These are phyloP conservation scores for Lodderomyces margitis DNA, from an alignment of 1,139 yeast genomes.

Conservation along the genomic window DNA sequence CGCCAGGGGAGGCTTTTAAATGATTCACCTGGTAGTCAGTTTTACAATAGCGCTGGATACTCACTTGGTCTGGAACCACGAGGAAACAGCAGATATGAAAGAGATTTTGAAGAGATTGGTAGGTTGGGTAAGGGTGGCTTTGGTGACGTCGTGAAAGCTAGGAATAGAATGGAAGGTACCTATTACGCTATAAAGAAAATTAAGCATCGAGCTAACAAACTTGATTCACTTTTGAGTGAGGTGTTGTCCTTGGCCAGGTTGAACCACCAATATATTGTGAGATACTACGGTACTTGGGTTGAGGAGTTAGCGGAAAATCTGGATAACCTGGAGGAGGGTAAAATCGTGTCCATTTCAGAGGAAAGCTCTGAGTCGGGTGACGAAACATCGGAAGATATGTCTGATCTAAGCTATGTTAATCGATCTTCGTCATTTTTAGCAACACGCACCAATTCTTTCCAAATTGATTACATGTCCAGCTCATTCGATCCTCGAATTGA, in stretches of 20 bases:
- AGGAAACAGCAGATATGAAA: conserved; percentile 31
- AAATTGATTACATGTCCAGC: conserved; percentile 64
- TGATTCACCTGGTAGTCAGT: not conserved
- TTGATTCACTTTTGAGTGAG: conserved; percentile 81
- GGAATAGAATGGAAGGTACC: conserved; percentile 90
- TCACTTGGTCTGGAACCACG: conserved; percentile 2
- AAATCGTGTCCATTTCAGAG: not conserved
- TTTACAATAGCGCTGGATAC: not conserved
- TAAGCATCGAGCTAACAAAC: conserved; percentile 73
- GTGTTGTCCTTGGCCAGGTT: conserved; percentile 88
- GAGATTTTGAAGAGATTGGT: conserved; percentile 92
- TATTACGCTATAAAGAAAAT: conserved; percentile 93
- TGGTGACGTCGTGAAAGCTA: conserved; percentile 95
- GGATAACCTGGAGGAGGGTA: not conserved
- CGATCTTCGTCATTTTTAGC: conserved; percentile 32
- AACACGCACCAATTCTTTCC: conserved; percentile 38
- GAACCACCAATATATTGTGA: conserved; percentile 91
- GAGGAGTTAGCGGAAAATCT: conserved; percentile 54
- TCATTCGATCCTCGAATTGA: conserved; percentile 62
- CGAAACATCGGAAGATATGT: conserved; percentile 11
- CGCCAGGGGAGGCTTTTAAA: not conserved
- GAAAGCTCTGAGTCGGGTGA: not conserved
- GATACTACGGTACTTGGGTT: conserved; percentile 97
- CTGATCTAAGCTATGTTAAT: conserved; percentile 12
- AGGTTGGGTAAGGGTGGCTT: conserved; percentile 93